Evolutionary conservation across 768 basidiomycete genomes (phyloP).

Genomic region (Calocybe cyanea): DNA sequence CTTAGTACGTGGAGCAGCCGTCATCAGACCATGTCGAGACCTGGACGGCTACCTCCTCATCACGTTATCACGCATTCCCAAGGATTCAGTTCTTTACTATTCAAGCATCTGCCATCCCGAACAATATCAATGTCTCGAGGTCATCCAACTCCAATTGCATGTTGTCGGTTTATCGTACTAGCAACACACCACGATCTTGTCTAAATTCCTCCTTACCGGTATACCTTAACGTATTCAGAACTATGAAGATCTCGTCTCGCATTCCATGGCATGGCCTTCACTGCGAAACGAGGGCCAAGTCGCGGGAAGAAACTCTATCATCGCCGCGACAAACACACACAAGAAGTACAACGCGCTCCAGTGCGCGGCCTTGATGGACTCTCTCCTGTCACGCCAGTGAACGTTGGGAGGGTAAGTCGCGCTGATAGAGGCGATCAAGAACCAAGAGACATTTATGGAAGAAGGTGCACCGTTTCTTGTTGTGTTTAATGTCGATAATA

Average conservation of each 20-base stretch:
- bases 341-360: constrained; percentile 44
- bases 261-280: constrained; percentile 34
- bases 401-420: constrained; percentile 49
- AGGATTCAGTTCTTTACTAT: constrained; percentile 29
- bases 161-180: constrained; percentile 48
- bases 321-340: constrained; percentile 45
- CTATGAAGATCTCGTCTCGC: constrained; percentile 38
- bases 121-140: constrained; percentile 44
- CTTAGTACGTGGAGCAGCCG: constrained; percentile 38
- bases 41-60: constrained; percentile 43
- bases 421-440: constrained; percentile 41
- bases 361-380: constrained; percentile 34
- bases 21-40: constrained; percentile 43
- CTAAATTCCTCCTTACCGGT: constrained; percentile 45
- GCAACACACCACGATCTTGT: constrained; percentile 54
- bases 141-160: constrained; percentile 39
- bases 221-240: constrained; percentile 44
- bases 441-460: constrained; percentile 38
- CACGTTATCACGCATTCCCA: constrained; percentile 42
- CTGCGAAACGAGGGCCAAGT: constrained; percentile 37
- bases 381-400: constrained; percentile 41
- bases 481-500: constrained; percentile 42
- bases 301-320: constrained; percentile 33
- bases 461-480: constrained; percentile 39
- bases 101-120: constrained; percentile 50